Base-by-base conservation (phyloP, 2,329 filamentous ascomycete genomes). In the Zymoseptoria brevis region DNA sequence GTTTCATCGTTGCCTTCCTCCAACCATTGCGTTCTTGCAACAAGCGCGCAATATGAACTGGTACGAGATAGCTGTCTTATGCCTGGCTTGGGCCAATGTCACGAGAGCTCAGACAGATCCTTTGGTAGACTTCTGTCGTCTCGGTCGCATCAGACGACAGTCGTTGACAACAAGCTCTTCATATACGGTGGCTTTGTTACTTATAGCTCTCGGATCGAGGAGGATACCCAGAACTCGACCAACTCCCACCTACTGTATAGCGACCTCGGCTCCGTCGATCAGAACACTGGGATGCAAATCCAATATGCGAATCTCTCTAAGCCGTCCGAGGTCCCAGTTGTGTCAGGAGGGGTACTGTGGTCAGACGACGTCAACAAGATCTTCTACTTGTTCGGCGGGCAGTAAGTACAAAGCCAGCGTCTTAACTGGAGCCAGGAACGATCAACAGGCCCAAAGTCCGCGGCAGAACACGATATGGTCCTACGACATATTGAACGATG, bases 331-430 rank as follows among this genome's bases (percentile, higher is more conserved):
- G 75, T 86, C n/a, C 84, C 84, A 0, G 73, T 74, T 60, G 72
- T 80, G 7, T 72, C 73, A 50, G 76, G 79, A 24, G 78, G 77
- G 9, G 69, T 79, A 2, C 72, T 87, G 11, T 87, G 84, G 84
- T 75, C 78, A 7, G 85, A 87, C 68, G 74, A 79, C 24, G 76
- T 83, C 48, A 87, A 87, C 72, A 85, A 86, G 68, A 76, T 79
- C 50, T 79, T 87, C 54, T 87, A 85, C 67, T 75, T 84, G 1
- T 87, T 81, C 66, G 85, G 84, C 9, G 85, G 85, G 52, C 81
- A 86, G 62, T 82, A 79, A 26, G 24, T 26, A 26, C 24, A 26
- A 26, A 5, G 24, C 24, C 24, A 5, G 24, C 24, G 1, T 26
- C 24, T 26, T 64, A 63, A 64, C 11, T 61, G 71, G 59, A 68